Evolutionary conservation across 1,139 yeast species (phyloP).

Genomic region (Hansenula sp.): DNA sequence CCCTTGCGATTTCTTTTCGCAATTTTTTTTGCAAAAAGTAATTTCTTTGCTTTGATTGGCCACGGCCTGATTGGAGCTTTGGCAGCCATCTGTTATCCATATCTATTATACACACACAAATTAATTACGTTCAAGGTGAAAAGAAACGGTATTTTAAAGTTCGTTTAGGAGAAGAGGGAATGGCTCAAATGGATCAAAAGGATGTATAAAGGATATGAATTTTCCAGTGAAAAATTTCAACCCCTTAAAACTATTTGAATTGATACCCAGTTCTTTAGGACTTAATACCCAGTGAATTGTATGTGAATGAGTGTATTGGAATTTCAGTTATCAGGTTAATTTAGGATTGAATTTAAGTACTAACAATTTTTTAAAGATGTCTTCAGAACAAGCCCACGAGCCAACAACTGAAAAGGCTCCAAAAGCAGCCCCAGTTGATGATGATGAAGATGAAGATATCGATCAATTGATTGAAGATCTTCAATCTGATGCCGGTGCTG

Average conservation of each 20-base stretch:
- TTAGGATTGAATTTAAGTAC: too few relatives aligned
- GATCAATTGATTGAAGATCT: conserved; percentile 86
- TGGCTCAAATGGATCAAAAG: too few relatives aligned
- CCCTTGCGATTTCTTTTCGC: too few relatives aligned
- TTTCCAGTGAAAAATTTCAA: neutral
- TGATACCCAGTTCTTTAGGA: neutral
- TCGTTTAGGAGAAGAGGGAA: too few relatives aligned
- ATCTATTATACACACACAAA: too few relatives aligned
- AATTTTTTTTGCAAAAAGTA: neutral
- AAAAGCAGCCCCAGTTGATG: conserved; percentile 19
- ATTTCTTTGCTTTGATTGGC: neutral
- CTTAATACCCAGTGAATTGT: too few relatives aligned
- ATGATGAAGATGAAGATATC: conserved; percentile 77
- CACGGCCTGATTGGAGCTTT: neutral
- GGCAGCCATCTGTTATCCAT: neutral
- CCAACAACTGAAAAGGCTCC: conserved; percentile 38
- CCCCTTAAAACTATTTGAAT: neutral
- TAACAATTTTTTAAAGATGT: conserved; percentile 4
- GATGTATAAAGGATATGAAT: too few relatives aligned
- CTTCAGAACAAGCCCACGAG: conserved; percentile 17
- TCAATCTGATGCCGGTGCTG: conserved; percentile 76
- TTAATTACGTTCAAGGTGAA: too few relatives aligned
- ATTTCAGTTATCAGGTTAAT: too few relatives aligned
- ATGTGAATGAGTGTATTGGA: too few relatives aligned
- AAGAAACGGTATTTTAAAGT: neutral